Percentiles rank a stretch among this genome's conserved stretches.
These are phyloP conservation scores for Alternaria sp. DNA, from an alignment of 2,329 filamentous ascomycete genomes.

Conservation along the genomic window DNA sequence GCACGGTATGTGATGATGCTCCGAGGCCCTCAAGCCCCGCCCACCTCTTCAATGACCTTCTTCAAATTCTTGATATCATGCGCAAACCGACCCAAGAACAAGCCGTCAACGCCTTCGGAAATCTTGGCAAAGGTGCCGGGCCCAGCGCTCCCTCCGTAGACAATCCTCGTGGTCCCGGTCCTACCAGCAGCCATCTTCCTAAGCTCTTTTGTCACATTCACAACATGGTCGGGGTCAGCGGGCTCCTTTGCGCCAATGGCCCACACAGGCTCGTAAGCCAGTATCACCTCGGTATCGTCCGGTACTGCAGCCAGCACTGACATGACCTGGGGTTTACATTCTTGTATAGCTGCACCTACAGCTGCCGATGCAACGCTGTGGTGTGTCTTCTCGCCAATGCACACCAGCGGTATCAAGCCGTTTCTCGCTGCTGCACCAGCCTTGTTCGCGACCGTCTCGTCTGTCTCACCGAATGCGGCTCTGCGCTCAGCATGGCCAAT, in stretches of 20 bases:
- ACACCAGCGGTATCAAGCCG: constrained; percentile 79
- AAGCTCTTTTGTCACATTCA: constrained; percentile 72
- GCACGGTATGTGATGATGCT: background rate
- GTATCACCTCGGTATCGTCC: constrained; percentile 71
- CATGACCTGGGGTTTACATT: constrained; percentile 72
- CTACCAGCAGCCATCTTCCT: constrained; percentile 63
- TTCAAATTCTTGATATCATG: constrained; percentile 77
- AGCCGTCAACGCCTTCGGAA: constrained; percentile 75
- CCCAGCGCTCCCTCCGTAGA: constrained; percentile 86
- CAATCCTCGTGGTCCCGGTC: constrained; percentile 68
- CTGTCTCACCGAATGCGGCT: constrained; percentile 76
- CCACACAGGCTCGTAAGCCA: constrained; percentile 91
- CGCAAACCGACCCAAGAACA: constrained; percentile 83
- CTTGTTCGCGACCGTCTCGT: constrained; percentile 72
- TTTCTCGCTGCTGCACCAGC: constrained; percentile 72
- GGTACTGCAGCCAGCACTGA: constrained; percentile 69
- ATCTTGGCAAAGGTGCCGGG: constrained; percentile 76
- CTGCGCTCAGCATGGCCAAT: constrained; percentile 83
- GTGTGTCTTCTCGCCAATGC: constrained; percentile 75
- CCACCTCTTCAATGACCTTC: constrained; percentile 76
- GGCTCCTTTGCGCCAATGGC: constrained; percentile 80
- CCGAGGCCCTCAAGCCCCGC: constrained; percentile 46
- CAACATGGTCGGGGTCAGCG: constrained; percentile 75
- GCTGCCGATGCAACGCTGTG: constrained; percentile 56
- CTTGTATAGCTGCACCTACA: constrained; percentile 67